Conservation (phyloP, 495 filamentous ascomycete genomes). For the Hypoxylon intermedium region DNA sequence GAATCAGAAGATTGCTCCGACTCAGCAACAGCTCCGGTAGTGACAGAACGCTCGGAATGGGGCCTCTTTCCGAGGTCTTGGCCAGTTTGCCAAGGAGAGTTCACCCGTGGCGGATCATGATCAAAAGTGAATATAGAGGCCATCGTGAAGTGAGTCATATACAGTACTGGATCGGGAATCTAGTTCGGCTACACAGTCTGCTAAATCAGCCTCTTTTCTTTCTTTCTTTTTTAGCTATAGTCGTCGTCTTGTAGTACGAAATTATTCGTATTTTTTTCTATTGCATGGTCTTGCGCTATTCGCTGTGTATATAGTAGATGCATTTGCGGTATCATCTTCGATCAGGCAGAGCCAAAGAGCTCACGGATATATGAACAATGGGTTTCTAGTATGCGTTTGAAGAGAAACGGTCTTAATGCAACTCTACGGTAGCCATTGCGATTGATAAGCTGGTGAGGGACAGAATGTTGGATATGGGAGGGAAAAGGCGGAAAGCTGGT, state of each 20-base stretch:
- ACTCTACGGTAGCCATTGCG: constrained; percentile 28
- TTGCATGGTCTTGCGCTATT: constrained; percentile 39
- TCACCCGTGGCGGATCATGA: constrained; percentile 82
- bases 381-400: constrained; percentile 1
- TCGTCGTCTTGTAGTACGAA: not conserved
- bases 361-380: constrained; percentile 12
- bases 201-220: no score
- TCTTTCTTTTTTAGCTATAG: no score
- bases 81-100: constrained; percentile 81
- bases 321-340: constrained; percentile 70
- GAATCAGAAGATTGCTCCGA: constrained; percentile 69
- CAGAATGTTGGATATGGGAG: not conserved
- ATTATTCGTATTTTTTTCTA: constrained; percentile 34
- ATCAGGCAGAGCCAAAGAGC: constrained; percentile 27
- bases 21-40: constrained; percentile 43
- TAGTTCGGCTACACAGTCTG: not conserved
- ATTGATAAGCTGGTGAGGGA: constrained; percentile 1
- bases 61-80: constrained; percentile 48
- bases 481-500: constrained; percentile 18
- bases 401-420: constrained; percentile 10
- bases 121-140: constrained; percentile 96
- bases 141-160: constrained; percentile 61
- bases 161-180: not conserved
- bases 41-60: constrained; percentile 41
- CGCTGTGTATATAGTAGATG: constrained; percentile 43